These are phyloP conservation scores for Chlorella sp. DNA, from an alignment of 139 green algal genomes.

Conservation along the genomic window DNA sequence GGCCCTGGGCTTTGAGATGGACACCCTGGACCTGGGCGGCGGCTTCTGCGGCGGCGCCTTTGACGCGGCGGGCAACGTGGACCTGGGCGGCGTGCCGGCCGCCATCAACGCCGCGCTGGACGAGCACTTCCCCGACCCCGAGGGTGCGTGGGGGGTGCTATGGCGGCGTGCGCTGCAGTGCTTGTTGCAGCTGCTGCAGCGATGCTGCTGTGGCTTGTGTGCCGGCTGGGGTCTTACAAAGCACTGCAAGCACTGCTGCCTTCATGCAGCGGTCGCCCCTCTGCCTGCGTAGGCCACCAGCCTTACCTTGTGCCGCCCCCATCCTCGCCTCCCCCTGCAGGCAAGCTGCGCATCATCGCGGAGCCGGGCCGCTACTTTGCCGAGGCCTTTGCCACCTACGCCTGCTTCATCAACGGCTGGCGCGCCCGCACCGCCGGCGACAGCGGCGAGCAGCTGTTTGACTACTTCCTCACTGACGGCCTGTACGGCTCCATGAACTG, in stretches of 20 bases:
- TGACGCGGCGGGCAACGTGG: slow-evolving; percentile 66
- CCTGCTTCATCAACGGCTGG: slow-evolving; percentile 84
- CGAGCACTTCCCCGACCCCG: slow-evolving; percentile 78
- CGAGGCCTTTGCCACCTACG: slow-evolving; percentile 84
- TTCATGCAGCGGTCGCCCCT: not conserved
- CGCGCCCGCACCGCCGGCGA: slow-evolving; percentile 52
- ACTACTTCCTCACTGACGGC: slow-evolving; percentile 96
- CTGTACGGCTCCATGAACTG: slow-evolving; percentile 99
- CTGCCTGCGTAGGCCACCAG: not conserved
- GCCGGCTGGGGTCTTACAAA: not conserved
- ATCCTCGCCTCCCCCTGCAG: not conserved
- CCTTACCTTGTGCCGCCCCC: not conserved
- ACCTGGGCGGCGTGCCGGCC: slow-evolving; percentile 76
- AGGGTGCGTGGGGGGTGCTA: slow-evolving; percentile 48
- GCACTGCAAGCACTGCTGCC: not conserved
- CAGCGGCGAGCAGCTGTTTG: slow-evolving; percentile 1
- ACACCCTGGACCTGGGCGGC: slow-evolving; percentile 95
- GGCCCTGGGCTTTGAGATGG: slow-evolving; percentile 83
- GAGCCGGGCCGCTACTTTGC: slow-evolving; percentile 98
- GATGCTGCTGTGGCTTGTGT: no score
- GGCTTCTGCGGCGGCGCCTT: slow-evolving; percentile 88
- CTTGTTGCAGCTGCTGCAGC: no score
- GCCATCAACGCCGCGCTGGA: slow-evolving; percentile 90
- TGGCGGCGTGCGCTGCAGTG: not conserved
- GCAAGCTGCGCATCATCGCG: slow-evolving; percentile 79